Base-by-base conservation (phyloP, 2,329 filamentous ascomycete species). In the Diaporthe capsici region DNA sequence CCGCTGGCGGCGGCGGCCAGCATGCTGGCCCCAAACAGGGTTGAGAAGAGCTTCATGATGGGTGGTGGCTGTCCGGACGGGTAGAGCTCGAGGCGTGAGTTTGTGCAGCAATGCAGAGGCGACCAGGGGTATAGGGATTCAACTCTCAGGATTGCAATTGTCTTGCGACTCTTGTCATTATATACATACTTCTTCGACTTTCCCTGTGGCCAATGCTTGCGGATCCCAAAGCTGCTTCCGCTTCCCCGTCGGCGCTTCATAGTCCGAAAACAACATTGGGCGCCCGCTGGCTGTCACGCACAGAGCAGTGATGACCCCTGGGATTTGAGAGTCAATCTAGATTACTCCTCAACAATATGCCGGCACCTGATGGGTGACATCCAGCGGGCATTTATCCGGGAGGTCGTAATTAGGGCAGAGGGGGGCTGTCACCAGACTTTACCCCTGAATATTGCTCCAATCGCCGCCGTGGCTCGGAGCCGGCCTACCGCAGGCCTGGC, bases 1-100 rank as follows among this genome's bases (percentile, higher is more conserved):
- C 78, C 72, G 25, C 70, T 42, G 34, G 68, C 76, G 65, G 61
- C 75, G 60, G 51, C 72, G 65, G 74, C 79, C 63, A 77, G 10
- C 42, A 79, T 68, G 76, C 72, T 76, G 25, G 76, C 49, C 15
- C 58, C 67, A 22, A 49, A 25, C 58, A 76, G 68, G 1, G 49
- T 25, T 42, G 65, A 70, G 34, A 70, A 42, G 37, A 55, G 34
- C 49, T 70, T 55, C 65, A 70, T 70, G 22, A 34, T 70, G 65
- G 15, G 28, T 17, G 17, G 10, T 42, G n/a, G 20, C 42, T 65
- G 25, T 55, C 49, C 34, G 42, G 47, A 6, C 28, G 28, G 28
- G 9, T 34, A 67, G n/a, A 9, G 10, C 34, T 70, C 31, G n/a
- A 53, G 17, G 49, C 4, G 13, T 4, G 31, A 34, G 22, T 39